Evolutionary conservation across 495 filamentous ascomycete genomes (phyloP).

Genomic region (Ascodesmis nigricans): DNA sequence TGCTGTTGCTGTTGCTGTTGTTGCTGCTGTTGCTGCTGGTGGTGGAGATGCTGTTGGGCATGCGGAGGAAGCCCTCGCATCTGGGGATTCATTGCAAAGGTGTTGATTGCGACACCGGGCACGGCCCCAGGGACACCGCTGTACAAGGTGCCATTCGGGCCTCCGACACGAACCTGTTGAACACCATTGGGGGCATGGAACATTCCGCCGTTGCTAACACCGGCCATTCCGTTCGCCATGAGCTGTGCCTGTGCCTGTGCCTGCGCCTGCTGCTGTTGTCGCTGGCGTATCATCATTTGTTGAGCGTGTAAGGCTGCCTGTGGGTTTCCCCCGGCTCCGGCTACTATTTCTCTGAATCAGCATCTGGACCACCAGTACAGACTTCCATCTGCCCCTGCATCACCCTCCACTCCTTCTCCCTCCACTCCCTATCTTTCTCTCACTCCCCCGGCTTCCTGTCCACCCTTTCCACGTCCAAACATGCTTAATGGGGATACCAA

Average conservation of each 20-base stretch:
- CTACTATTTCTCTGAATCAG: too few species aligned
- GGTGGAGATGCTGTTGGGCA: slow-evolving; percentile 17
- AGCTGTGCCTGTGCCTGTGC: slow-evolving; percentile 32
- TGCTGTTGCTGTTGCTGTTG: slow-evolving; percentile 31
- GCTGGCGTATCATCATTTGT: too few species aligned
- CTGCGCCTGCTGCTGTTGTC: slow-evolving; percentile 26
- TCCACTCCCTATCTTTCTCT: too few species aligned
- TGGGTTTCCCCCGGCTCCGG: too few species aligned
- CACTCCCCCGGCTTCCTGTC: too few species aligned
- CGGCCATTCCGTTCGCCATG: slow-evolving; percentile 20
- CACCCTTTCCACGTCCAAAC: too few species aligned
- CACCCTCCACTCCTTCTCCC: too few species aligned
- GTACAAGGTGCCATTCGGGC: slow-evolving; percentile 20
- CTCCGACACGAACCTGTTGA: slow-evolving; percentile 14
- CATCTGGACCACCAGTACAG: too few species aligned
- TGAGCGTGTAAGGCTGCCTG: too few species aligned
- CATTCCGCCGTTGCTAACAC: slow-evolving; percentile 23
- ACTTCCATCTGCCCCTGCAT: too few species aligned
- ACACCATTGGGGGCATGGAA: slow-evolving; percentile 19
- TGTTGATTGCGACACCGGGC: too few species aligned
- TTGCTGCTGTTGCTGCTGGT: slow-evolving; percentile 19
- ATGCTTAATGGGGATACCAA: neutral
- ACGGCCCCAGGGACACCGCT: slow-evolving; percentile 18
- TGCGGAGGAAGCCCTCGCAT: slow-evolving; percentile 15
- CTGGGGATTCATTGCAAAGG: slow-evolving; percentile 18